Conservation (phyloP, 2,329 filamentous ascomycete species). For the Scedosporium aurantiacum region DNA sequence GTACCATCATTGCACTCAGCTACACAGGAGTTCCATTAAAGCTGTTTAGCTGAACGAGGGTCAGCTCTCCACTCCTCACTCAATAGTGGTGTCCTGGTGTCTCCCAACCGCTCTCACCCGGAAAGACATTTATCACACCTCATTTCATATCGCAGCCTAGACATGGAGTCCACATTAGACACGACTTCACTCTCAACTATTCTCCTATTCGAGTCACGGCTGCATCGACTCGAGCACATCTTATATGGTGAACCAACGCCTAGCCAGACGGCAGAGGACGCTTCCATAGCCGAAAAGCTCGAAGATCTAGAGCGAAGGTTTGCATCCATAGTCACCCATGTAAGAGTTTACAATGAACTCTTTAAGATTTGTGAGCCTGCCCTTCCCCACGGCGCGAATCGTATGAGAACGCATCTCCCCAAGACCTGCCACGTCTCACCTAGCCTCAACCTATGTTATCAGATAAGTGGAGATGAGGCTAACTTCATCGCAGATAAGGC, state of each 20-base stretch:
- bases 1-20: no score
- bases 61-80: background rate
- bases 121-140: background rate
- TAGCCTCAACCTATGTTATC: background rate
- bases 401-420: background rate
- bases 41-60: background rate
- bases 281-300: conserved; percentile 32
- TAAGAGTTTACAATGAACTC: conserved; percentile 48
- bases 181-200: conserved; percentile 44
- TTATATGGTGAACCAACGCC: conserved; percentile 24
- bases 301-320: conserved; percentile 44
- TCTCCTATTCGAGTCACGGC: conserved; percentile 45
- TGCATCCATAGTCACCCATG: conserved; percentile 33
- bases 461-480: background rate
- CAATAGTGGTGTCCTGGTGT: background rate
- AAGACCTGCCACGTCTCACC: no score
- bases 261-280: conserved; percentile 32
- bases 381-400: background rate
- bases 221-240: conserved; percentile 44
- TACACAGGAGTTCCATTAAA: no score
- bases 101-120: background rate
- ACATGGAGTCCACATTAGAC: conserved; percentile 31
- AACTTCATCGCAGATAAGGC: conserved; percentile 31
- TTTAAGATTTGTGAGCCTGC: conserved; percentile 46
- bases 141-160: background rate